Percentiles rank a stretch among this genome's conserved stretches.
phyloP scores from a whole-genome alignment of 768 basidiomycete species.

The Dioszegia aurantiaca region DNA sequence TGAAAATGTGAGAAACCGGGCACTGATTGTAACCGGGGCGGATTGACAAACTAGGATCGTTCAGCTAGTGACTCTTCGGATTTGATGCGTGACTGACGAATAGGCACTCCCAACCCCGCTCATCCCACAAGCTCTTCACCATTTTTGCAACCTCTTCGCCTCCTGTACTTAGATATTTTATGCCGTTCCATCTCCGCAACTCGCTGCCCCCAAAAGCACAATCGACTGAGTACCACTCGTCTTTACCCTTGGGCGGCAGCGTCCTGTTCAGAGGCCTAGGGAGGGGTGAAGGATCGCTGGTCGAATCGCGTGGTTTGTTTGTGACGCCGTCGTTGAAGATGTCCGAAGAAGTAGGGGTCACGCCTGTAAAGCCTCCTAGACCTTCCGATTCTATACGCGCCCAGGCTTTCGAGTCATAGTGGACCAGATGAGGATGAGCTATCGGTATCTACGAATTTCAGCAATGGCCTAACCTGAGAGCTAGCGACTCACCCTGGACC shows the following conservation, averaged over 20 bases:
- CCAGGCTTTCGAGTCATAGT: conserved; percentile 40
- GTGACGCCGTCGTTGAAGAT: not conserved
- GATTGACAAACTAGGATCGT: conserved; percentile 39
- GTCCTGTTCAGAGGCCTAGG: not conserved
- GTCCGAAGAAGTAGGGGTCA: conserved; percentile 17
- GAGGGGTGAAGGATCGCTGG: not conserved
- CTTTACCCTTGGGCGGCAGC: conserved; percentile 2
- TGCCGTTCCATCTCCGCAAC: conserved; percentile 31
- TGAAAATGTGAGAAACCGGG: conserved; percentile 51
- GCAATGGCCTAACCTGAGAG: not conserved
- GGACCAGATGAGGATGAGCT: conserved; percentile 45
- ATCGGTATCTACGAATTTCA: conserved; percentile 39
- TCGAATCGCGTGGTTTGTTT: not conserved
- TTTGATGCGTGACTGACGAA: conserved; percentile 38
- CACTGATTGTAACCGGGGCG: conserved; percentile 48
- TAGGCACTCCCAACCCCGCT: conserved; percentile 47
- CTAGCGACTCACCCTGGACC: conserved; percentile 46
- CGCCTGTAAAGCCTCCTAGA: conserved; percentile 48
- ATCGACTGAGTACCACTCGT: conserved; percentile 35
- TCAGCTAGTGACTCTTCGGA: not conserved
- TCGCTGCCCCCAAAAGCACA: conserved; percentile 27
- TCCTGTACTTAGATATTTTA: conserved; percentile 35
- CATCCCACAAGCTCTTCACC: conserved; percentile 47
- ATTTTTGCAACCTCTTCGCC: conserved; percentile 46
- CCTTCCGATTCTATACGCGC: conserved; percentile 41